These are phyloP conservation scores for Zasmidium citrigriseum DNA, from an alignment of 2,329 filamentous ascomycete genomes.

Conservation along the genomic window DNA sequence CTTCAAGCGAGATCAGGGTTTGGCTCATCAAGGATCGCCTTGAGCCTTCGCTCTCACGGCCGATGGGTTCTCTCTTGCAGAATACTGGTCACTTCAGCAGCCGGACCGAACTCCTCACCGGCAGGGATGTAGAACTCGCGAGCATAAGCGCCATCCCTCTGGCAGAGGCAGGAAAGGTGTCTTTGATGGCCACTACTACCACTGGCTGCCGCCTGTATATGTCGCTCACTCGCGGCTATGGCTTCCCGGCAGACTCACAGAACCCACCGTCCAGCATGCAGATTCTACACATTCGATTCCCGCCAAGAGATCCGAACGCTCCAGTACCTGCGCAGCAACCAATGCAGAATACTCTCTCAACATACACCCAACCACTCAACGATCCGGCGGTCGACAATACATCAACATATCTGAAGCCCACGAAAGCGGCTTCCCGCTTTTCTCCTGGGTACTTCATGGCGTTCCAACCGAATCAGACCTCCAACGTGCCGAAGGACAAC, in stretches of 20 bases:
- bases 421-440: conserved; percentile 54
- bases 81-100: conserved; percentile 84
- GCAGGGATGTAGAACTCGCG: conserved; percentile 68
- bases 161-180: conserved; percentile 76
- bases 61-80: conserved; percentile 55
- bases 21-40: conserved; percentile 74
- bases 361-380: conserved; percentile 21
- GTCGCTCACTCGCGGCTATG: conserved; percentile 80
- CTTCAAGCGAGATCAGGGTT: conserved; percentile 81
- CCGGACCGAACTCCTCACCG: conserved; percentile 70
- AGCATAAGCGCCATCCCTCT: conserved; percentile 83
- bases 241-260: conserved; percentile 58
- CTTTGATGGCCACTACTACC: conserved; percentile 85
- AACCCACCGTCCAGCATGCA: conserved; percentile 91
- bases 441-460: conserved; percentile 90
- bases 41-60: conserved; percentile 58
- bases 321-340: conserved; percentile 19
- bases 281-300: conserved; percentile 94
- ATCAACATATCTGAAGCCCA: conserved; percentile 38
- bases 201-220: conserved; percentile 91
- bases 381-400: conserved; percentile 33
- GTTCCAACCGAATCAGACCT: conserved; percentile 60
- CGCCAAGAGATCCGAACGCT: conserved; percentile 56
- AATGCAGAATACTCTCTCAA: conserved; percentile 19
- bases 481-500: conserved; percentile 54